phyloP scores from a whole-genome alignment of 768 basidiomycete species.

The Amanita phalloides region DNA sequence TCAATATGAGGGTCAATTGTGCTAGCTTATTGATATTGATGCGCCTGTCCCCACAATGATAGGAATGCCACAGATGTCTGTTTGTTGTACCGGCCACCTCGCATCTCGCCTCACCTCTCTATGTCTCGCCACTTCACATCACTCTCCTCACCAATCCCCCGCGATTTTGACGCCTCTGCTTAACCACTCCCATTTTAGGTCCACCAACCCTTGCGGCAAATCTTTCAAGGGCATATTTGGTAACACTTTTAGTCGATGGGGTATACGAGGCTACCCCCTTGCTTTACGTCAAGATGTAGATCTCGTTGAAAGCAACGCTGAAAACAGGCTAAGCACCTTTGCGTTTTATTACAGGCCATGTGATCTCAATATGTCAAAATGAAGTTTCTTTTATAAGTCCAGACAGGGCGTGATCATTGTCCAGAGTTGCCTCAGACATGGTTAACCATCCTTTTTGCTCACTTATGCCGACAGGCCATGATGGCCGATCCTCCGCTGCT shows the following conservation, averaged over 20 bases:
- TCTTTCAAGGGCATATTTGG: not conserved
- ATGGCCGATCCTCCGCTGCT: constrained; percentile 32
- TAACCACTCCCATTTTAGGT: not conserved
- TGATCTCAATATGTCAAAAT: not conserved
- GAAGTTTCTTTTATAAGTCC: not conserved
- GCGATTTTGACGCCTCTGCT: too few relatives aligned
- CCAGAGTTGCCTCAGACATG: too few relatives aligned
- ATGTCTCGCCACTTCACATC: too few relatives aligned
- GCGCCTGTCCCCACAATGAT: too few relatives aligned
- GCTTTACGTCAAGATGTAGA: not conserved
- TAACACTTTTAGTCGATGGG: not conserved
- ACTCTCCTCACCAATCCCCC: too few relatives aligned
- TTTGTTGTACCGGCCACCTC: too few relatives aligned
- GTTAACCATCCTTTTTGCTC: not conserved
- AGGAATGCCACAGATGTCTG: too few relatives aligned
- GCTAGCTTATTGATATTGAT: too few relatives aligned
- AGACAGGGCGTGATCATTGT: not conserved
- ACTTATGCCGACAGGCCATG: constrained; percentile 25
- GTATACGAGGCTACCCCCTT: not conserved
- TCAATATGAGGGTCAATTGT: not conserved
- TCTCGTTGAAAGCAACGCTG: not conserved
- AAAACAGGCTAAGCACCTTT: not conserved
- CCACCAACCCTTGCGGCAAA: not conserved
- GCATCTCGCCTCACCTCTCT: too few relatives aligned
- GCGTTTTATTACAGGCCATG: not conserved